Evolutionary conservation across 2,329 filamentous ascomycete genomes (phyloP), one percentile per base, ranked within the genome.

Genomic region (Penicillium oxalicum): DNA sequence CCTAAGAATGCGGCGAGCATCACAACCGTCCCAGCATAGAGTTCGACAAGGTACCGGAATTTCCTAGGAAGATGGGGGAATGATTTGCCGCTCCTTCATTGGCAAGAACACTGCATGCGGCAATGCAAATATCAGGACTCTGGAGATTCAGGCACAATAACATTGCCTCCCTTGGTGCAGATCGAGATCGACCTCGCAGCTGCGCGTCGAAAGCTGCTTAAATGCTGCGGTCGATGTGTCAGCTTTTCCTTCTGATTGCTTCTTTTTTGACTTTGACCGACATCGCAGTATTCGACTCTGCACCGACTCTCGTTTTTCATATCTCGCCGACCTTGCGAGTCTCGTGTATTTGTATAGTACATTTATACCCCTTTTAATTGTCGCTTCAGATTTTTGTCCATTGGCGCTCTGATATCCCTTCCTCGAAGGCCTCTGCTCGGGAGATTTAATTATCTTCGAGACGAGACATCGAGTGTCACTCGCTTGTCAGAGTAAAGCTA

Each of bases 401-500:
- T 41, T 13, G 35, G 26, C 36, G 37, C 35, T 48, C 38, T 39
- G 28, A 35, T 45, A 13, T 39, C 47, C 40, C 47, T 49, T 27
- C 40, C 45, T 52, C 49, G 47, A 26, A 50, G 44, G 25, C 47
- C 50, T 39, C 2, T 29, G 29, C 45, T 56, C 40, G 35, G 45
- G 53, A 45, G 50, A 49, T 57, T 55, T 52, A 34, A 29, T 5
- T 53, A 57, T 58, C 50, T 38, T 32, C 29, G 40, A 51, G 44
- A 38, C 29, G 38, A 40, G 28, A 44, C 24, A 44, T 44, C 49
- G 48, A 58, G 44, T 47, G 49, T 48, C 51, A 52, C 45, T 58
- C 51, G 42, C 45, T 56, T 33, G 18, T 48, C 54, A n/a, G 41
- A 50, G 41, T 38, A 48, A 24, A 24, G 41, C 33, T 39, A 42